These are phyloP conservation scores for Sphagnurus paluster DNA, from an alignment of 1,284 basidiomycete species.

Conservation along the genomic window DNA sequence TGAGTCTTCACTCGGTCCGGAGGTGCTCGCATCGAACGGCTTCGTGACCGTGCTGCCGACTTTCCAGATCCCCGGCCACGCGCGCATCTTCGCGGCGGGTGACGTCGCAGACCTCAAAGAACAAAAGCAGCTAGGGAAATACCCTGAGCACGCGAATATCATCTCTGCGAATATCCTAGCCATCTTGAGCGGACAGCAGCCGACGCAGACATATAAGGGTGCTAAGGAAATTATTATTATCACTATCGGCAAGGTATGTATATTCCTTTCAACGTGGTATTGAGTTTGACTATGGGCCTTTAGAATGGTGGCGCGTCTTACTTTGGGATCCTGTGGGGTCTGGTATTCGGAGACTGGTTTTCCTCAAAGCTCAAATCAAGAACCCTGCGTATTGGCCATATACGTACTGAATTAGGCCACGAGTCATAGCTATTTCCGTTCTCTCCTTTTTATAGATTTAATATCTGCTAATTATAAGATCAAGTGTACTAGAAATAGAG, in stretches of 20 bases:
- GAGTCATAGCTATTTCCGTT: too few relatives aligned
- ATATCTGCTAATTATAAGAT: too few relatives aligned
- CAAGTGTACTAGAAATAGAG: too few relatives aligned
- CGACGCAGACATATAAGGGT: conserved; percentile 48
- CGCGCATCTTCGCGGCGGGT: conserved; percentile 59
- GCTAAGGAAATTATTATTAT: conserved; percentile 51
- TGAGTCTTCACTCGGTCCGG: conserved; percentile 39
- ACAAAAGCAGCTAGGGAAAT: conserved; percentile 58
- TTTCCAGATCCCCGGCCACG: conserved; percentile 48
- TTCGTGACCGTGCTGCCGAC: conserved; percentile 50
- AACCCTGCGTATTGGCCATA: conserved; percentile 3
- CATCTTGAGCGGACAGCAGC: conserved; percentile 36
- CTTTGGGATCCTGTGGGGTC: conserved; percentile 49
- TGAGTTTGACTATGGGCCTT: not conserved
- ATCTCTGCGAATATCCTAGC: conserved; percentile 49
- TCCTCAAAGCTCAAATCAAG: conserved; percentile 25
- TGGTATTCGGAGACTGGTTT: conserved; percentile 29
- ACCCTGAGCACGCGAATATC: conserved; percentile 41
- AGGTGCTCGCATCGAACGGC: conserved; percentile 40
- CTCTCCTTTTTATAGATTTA: too few relatives aligned
- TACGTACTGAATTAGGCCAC: conserved; percentile 12
- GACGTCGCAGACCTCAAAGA: conserved; percentile 60
- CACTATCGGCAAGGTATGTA: conserved; percentile 57
- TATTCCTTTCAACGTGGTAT: not conserved
- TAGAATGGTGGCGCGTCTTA: conserved; percentile 50